Evolutionary conservation across 1,284 basidiomycete genomes (phyloP).

Genomic region (Entoloma clypeatum): DNA sequence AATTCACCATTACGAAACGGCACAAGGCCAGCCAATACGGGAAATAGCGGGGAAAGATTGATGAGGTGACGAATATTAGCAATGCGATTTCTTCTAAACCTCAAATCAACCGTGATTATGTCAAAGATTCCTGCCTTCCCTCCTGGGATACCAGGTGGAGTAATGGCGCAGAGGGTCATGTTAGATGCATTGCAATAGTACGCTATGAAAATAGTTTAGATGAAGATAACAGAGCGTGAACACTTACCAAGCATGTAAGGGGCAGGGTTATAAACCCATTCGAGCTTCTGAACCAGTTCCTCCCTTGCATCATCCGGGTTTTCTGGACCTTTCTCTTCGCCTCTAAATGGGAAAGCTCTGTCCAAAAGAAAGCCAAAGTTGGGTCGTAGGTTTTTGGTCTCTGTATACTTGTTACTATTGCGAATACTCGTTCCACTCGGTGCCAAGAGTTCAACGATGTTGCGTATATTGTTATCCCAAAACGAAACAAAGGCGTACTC

Average conservation of each 20-base stretch:
- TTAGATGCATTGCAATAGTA: not conserved
- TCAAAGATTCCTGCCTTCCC: slow-evolving; percentile 8
- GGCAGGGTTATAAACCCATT: too few relatives aligned
- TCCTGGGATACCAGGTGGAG: slow-evolving; percentile 11
- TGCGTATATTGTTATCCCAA: slow-evolving; percentile 19
- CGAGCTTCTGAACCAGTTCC: slow-evolving; percentile 16
- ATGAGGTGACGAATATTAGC: slow-evolving; percentile 12
- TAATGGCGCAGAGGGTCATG: slow-evolving; percentile 19
- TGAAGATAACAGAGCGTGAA: too few relatives aligned
- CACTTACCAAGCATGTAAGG: too few relatives aligned
- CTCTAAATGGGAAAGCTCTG: slow-evolving; percentile 18
- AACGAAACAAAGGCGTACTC: slow-evolving; percentile 11
- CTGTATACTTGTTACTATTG: slow-evolving; percentile 14
- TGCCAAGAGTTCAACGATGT: slow-evolving; percentile 14
- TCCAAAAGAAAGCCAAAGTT: too few relatives aligned
- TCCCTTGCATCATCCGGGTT: slow-evolving; percentile 11
- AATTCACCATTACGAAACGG: slow-evolving; percentile 9
- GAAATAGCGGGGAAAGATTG: slow-evolving; percentile 11
- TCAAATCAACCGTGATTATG: too few relatives aligned
- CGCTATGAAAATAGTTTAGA: too few relatives aligned
- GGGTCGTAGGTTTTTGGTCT: slow-evolving; percentile 9
- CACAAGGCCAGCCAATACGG: slow-evolving; percentile 7
- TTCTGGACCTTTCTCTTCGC: slow-evolving; percentile 18
- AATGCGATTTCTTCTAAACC: too few relatives aligned
- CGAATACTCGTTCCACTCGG: slow-evolving; percentile 15